Evolutionary conservation across 2,329 filamentous ascomycete genomes (phyloP).

Genomic region (Rutstroemia sp.): DNA sequence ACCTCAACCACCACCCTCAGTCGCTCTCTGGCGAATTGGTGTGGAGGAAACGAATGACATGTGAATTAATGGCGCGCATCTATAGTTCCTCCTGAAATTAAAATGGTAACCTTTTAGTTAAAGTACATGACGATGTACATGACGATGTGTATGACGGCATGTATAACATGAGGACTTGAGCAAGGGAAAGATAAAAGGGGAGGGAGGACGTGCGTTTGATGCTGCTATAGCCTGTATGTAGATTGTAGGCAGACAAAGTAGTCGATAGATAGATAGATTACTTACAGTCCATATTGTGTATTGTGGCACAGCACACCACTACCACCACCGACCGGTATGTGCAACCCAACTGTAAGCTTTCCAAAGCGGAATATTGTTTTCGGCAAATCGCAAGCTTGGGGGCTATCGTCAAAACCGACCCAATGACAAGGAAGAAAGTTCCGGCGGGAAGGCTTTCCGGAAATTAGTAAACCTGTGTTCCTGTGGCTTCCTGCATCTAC

Average conservation of each 20-base stretch:
- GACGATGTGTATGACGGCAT: neutral
- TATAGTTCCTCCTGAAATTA: neutral
- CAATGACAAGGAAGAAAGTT: neutral
- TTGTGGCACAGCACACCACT: too few relatives aligned
- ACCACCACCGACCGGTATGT: neutral
- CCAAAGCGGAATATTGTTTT: slow-evolving; percentile 4
- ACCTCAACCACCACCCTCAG: neutral
- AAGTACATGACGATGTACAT: neutral
- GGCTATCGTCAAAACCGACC: too few relatives aligned
- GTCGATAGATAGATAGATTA: too few relatives aligned
- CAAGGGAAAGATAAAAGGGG: neutral
- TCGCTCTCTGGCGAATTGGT: neutral
- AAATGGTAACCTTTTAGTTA: neutral
- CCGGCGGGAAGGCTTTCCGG: neutral
- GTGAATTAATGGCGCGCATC: neutral
- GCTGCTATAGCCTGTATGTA: too few relatives aligned
- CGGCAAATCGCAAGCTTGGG: neutral
- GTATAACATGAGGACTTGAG: neutral
- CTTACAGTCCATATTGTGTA: too few relatives aligned
- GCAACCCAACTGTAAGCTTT: neutral
- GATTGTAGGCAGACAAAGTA: too few relatives aligned
- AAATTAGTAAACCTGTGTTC: neutral
- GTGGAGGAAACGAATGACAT: neutral
- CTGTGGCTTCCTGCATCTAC: neutral
- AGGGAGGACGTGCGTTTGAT: too few relatives aligned